Evolutionary conservation across 805 yeast genomes (phyloP), one percentile per base, ranked within the genome.

Genomic region (Huiozyma sinensis): DNA sequence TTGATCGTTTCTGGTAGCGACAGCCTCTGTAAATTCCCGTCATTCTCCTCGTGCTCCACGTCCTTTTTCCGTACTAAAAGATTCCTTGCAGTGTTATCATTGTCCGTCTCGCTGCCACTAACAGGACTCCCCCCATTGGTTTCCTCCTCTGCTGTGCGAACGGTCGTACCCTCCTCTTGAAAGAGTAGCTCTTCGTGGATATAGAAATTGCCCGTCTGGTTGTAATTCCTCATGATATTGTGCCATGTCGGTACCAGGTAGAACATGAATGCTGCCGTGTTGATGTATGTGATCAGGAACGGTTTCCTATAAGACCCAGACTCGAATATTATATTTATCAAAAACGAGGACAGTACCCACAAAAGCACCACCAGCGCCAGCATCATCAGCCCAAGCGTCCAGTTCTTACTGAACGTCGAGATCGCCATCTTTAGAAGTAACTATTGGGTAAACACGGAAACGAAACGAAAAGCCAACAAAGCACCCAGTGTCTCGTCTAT

Each of bases 301-400:
- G 98, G 98, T 64, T 92, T 92, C 40, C 87, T 66, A 61, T 87
- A 92, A 28, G 72, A 66, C 46, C 73, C 76, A 39, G 75, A 72
- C 52, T 80, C 87, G 53, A 86, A 83, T 36, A 86, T 68, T 37
- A 77, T 80, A 61, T 85, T 88, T 33, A 92, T 81, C 39, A 90
- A 62, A 53, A 88, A 90, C 4, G 95, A 85, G 4, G 95, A 86
- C 33, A 83, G 66, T 8, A 92, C 97, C 98, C 98, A 90, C 27
- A 87, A 73, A 1, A 84, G 60, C 28, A 90, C 86, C 38, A 89
- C 97, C 38, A 83, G 68, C 1, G 77, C 70, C 27, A 89, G 71
- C 64, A 85, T 75, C 24, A 81, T 52, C 24, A 90, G 72, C 2
- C 97, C 97, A 17, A 85, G 55, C 0, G 81, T 69, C 97, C 97